Conservation (phyloP, 1,284 basidiomycete genomes). For the Puccinia polysora region DNA sequence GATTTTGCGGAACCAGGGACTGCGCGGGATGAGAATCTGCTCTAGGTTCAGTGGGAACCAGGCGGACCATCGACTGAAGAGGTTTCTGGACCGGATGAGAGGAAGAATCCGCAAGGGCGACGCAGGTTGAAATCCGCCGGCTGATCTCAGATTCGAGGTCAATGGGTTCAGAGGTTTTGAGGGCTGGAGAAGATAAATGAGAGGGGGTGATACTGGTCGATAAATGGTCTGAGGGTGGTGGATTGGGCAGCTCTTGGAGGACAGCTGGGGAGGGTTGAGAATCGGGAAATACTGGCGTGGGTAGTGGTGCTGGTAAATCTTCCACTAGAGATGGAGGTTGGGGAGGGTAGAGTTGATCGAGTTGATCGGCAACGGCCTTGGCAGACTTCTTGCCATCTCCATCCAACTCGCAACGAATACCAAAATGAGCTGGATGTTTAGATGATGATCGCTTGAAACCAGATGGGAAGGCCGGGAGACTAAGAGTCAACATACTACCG, state of each 20-base stretch:
- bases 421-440: slow-evolving; percentile 7
- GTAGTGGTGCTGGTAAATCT: too few relatives aligned
- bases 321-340: slow-evolving; percentile 46
- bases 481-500: slow-evolving; percentile 47
- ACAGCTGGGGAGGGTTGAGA: slow-evolving; percentile 14
- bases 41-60: not conserved
- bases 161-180: slow-evolving; percentile 45
- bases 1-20: not conserved
- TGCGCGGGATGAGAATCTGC: not conserved
- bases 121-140: slow-evolving; percentile 2
- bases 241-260: slow-evolving; percentile 1
- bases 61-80: not conserved
- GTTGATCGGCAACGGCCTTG: slow-evolving; percentile 47
- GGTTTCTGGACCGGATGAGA: not conserved
- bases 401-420: slow-evolving; percentile 53
- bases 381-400: slow-evolving; percentile 54
- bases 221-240: slow-evolving; percentile 36
- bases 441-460: slow-evolving; percentile 5
- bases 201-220: slow-evolving; percentile 42
- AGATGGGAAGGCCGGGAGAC: slow-evolving; percentile 1
- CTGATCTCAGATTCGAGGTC: slow-evolving; percentile 40
- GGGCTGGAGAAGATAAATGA: slow-evolving; percentile 15
- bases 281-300: slow-evolving; percentile 43
- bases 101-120: slow-evolving; percentile 9
- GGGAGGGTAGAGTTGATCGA: slow-evolving; percentile 28